A percentile compares a stretch with the other conserved stretches of the same genome.
Evolutionary conservation across 2,329 filamentous ascomycete species (phyloP).

Genomic region (Corinectria fuckeliana): DNA sequence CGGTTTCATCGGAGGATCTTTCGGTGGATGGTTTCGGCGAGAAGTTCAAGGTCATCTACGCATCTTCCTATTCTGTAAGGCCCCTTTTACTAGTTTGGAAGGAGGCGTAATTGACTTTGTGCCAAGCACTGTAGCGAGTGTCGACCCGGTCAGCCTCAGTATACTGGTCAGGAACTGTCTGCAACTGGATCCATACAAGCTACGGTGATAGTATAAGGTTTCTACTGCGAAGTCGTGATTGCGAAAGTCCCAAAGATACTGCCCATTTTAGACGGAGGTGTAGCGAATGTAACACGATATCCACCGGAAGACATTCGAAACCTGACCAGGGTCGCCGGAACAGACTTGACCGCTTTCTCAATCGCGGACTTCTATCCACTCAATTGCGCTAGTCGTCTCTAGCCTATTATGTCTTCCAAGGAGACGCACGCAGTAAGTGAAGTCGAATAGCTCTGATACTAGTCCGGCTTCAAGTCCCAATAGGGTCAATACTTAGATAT

Average conservation of each 20-base stretch:
- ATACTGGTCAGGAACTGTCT: background rate
- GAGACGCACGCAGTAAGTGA: background rate
- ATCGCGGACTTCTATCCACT: background rate
- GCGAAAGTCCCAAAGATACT: background rate
- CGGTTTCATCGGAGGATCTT: background rate
- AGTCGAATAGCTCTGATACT: background rate
- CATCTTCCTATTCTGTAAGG: background rate
- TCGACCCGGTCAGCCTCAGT: too few relatives aligned
- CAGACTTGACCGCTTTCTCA: background rate
- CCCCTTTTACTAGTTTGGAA: background rate
- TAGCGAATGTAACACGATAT: background rate
- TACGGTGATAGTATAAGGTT: background rate
- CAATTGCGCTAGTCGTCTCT: background rate
- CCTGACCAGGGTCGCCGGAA: background rate
- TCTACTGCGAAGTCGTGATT: background rate
- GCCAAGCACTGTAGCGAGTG: background rate
- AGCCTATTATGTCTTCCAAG: background rate
- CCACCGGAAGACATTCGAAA: background rate
- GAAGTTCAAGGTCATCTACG: background rate
- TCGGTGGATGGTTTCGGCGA: background rate
- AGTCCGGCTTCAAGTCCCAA: background rate
- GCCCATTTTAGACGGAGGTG: background rate
- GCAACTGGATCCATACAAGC: background rate
- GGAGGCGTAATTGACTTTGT: background rate
- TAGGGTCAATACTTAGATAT: background rate